phyloP scores from a whole-genome alignment of 1,139 yeast genomes.

The Diutina scorzettiae region DNA sequence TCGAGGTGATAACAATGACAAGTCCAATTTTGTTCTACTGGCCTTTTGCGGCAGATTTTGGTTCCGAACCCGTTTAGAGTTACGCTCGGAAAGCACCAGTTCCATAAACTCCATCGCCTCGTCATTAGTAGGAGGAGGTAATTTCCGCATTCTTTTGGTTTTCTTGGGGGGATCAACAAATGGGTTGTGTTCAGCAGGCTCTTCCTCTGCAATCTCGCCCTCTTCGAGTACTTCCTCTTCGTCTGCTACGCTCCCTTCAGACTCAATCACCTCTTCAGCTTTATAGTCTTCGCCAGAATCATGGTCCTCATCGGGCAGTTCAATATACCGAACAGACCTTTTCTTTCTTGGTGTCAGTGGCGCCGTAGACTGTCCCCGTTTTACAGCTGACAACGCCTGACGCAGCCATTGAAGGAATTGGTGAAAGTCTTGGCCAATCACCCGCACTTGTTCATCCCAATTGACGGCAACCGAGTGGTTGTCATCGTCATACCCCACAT shows the following conservation, averaged over 20 bases:
- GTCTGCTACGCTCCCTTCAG: conserved; percentile 7
- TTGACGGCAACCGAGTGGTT: background rate
- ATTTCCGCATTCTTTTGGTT: conserved; percentile 7
- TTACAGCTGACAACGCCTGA: background rate
- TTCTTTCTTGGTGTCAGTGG: background rate
- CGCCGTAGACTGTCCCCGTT: background rate
- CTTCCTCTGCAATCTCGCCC: conserved; percentile 6
- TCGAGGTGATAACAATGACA: conserved; percentile 16
- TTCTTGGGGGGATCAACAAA: conserved; percentile 7
- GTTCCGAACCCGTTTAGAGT: conserved; percentile 12
- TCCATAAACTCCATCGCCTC: conserved; percentile 11
- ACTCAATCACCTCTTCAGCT: conserved; percentile 13
- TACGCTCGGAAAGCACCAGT: conserved; percentile 19
- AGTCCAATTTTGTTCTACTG: conserved; percentile 16
- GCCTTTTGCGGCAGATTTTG: conserved; percentile 11
- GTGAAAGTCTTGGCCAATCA: background rate
- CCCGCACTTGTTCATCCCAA: background rate
- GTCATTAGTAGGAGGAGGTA: background rate
- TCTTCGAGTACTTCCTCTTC: conserved; percentile 6
- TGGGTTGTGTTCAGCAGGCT: background rate
- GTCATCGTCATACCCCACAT: background rate
- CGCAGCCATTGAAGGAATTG: background rate
- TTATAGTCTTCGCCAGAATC: conserved; percentile 12
- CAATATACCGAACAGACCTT: background rate
- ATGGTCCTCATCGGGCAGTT: conserved; percentile 8